Evolutionary conservation across 140 eudicot species (phyloP).

Genomic region (Ambrosia hybrid): DNA sequence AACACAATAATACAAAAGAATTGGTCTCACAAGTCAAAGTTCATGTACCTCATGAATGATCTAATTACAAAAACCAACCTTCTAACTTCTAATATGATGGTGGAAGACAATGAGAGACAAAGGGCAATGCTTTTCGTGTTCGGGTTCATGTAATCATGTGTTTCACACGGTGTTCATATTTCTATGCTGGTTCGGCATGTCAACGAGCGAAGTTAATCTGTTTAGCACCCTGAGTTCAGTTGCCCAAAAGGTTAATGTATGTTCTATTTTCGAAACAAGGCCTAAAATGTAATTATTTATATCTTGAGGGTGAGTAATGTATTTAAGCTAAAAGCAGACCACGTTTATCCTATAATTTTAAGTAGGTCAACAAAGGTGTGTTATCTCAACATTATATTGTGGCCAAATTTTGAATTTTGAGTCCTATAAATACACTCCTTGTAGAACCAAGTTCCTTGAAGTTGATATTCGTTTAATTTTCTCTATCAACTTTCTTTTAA

Average conservation of each 20-base stretch:
- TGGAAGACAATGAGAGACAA: neutral
- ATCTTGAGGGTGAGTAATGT: too few species aligned
- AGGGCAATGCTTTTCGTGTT: neutral
- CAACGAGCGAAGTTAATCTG: neutral
- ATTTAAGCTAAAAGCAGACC: too few species aligned
- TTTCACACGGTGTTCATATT: too few species aligned
- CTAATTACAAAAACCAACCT: slow-evolving; percentile 6
- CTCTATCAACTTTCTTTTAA: neutral
- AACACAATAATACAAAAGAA: too few species aligned
- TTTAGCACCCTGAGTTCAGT: neutral
- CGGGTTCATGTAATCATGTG: neutral
- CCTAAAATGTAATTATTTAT: neutral
- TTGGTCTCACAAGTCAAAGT: too few species aligned
- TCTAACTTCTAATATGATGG: neutral
- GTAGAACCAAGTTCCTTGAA: slow-evolving; percentile 15
- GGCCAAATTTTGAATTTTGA: neutral
- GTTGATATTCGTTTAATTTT: neutral
- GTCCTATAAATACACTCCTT: slow-evolving; percentile 28
- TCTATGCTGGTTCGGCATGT: too few species aligned
- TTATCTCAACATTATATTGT: neutral
- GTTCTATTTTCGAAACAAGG: neutral
- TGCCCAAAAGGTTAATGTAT: neutral
- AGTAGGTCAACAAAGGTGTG: slow-evolving; percentile 14
- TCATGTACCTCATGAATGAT: slow-evolving; percentile 10
- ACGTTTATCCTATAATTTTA: too few species aligned